Base-by-base conservation (phyloP, 169 alveolate genomes). In the Cryptosporidium felis region DNA sequence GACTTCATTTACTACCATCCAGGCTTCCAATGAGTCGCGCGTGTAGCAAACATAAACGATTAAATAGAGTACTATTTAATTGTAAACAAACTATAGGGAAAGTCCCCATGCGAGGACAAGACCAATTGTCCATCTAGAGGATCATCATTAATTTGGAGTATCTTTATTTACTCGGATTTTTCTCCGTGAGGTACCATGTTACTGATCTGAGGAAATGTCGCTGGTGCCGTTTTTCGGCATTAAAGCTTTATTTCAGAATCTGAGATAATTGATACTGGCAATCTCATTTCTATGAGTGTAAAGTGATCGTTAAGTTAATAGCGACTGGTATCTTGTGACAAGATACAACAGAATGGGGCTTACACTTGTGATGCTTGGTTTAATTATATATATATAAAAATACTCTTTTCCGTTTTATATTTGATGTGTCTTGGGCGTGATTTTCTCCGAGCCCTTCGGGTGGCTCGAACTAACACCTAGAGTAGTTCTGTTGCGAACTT, bases 311-410 rank as follows among this genome's bases (percentile, higher is more conserved):
- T 74, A 74, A 74, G 85, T 38, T 74, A 74, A 74, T 74, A 51
- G 56, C 67, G 85, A 49, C 85, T 74, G 45, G 85, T 74, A 74
- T 74, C 85, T 53, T 36, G 8, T 32, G 56, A 38, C 41, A 36
- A 28, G 85, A 53, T 74, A 74, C 85, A 74, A 74, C 85, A 74
- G 85, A 74, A 74, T 74, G 85, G 85, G 85, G 85, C 85, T 74
- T 74, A 74, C 67, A 74, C 85, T 74, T 74, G 85, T 21, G 2
- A 53, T 74, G 85, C 85, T 56, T 74, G 85, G 85, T 53, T n/a
- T n/a, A n/a, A n/a, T n/a, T n/a, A n/a, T n/a, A n/a, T n/a, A n/a
- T n/a, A n/a, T n/a, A n/a, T n/a, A n/a, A n/a, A n/a, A n/a, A n/a
- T n/a, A n/a, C n/a, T n/a, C n/a, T n/a, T n/a, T n/a, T n/a, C n/a